Base-by-base conservation (phyloP, 306 rosid species). In the Cucurbita moschata region DNA sequence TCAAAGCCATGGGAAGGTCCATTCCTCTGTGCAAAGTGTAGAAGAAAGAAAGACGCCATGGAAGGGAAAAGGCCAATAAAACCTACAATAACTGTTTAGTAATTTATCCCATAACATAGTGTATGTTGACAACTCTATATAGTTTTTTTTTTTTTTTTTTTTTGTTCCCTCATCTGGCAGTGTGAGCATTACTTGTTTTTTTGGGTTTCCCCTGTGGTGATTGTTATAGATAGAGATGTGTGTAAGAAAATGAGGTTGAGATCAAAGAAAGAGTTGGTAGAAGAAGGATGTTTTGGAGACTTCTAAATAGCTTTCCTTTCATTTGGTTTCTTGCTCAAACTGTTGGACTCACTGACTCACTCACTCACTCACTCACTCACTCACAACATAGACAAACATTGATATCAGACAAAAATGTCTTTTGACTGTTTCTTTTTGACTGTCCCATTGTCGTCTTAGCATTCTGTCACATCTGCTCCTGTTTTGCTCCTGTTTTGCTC, bases 1-100 rank as follows among this genome's bases (percentile, higher is more conserved):
- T 87, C 99, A n/a, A 90, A 87, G 56, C 94, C 94, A 35, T 91
- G 96, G 94, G 97, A 91, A 85, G 97, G 99, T 11, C 97, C 95
- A 39, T 91, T 93, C 81, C 96, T 93, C 82, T 93, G 98, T 67
- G 44, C 89, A 18, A 85, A 75, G 70, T 93, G 97, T 80, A 84
- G 86, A 69, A 90, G 77, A 79, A 93, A 90, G 87, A 93, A 90
- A 86, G 98, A 93, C 54, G 99, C 97, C 71, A 91, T 91, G 95
- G 99, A 94, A 88, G 99, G 97, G 57, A 94, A 91, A 81, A 82
- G 95, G 85, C 81, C 92, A 9, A 80, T 85, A 88, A 67, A 71
- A 75, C 88, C 96, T 60, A 80, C 87, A 23, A 56, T 89, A 73
- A 80, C 77, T n/a, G 82, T 84, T 61, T 85, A 91, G 87, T 85